Conservation (phyloP, 192 early-diverging fungal species). For the Umbelopsis isabellina region DNA sequence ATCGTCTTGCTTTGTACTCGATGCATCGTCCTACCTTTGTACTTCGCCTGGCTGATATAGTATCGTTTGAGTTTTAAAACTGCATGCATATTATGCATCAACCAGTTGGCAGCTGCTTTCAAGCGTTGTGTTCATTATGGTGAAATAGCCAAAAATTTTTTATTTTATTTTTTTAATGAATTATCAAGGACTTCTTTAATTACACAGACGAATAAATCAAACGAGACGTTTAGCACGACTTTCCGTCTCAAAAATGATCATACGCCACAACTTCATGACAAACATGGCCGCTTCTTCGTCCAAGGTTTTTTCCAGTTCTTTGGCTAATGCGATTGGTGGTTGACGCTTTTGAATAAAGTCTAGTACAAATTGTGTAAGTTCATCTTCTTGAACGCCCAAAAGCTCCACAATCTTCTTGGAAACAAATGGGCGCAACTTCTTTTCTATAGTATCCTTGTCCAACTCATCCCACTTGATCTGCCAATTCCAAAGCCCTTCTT, state of each 20-base stretch:
- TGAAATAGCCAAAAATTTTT: no score
- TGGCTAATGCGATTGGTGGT: slow-evolving; percentile 65
- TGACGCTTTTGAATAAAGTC: slow-evolving; percentile 69
- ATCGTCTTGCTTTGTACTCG: no score
- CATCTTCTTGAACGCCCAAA: slow-evolving; percentile 78
- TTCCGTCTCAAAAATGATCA: slow-evolving; percentile 86
- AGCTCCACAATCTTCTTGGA: slow-evolving; percentile 80
- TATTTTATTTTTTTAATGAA: no score
- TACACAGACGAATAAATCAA: slow-evolving; percentile 26
- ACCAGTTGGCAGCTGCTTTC: no score
- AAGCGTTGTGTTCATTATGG: no score
- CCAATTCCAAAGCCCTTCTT: slow-evolving; percentile 72
- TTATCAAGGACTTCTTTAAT: background rate
- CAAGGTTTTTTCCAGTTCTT: slow-evolving; percentile 81
- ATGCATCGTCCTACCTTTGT: no score
- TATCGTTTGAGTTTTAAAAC: no score
- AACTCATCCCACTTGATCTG: slow-evolving; percentile 77
- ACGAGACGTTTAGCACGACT: slow-evolving; percentile 53
- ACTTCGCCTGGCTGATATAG: no score
- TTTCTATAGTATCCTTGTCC: slow-evolving; percentile 60
- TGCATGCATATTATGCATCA: no score
- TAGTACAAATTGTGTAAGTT: slow-evolving; percentile 80
- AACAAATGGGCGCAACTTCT: slow-evolving; percentile 76
- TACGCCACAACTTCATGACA: slow-evolving; percentile 89
- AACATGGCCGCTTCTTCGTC: slow-evolving; percentile 88